Evolutionary conservation across 176 grass and related monocot species (phyloP), one percentile per base, ranked within the genome.

Genomic region (Eragrostis curvula): DNA sequence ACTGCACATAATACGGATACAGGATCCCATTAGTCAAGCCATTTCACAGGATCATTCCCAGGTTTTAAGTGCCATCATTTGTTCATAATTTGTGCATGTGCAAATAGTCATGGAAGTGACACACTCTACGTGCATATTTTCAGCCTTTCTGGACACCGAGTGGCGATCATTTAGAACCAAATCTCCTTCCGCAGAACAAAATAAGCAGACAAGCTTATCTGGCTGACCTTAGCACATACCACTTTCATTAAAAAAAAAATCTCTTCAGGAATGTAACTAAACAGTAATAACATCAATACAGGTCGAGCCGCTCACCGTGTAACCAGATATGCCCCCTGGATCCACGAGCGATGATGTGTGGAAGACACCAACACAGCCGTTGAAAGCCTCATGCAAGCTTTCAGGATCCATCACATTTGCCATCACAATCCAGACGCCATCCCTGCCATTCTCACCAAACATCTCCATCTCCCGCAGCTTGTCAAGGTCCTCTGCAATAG

Each of bases 271-370:
- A 42, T 29, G 68, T n/a, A 75, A 63, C 0, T 45, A 80, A n/a
- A 71, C 8, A 47, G 62, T 73, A 73, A 36, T 28, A 84, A 55
- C 44, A 18, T 42, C 43, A 79, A 40, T 58, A 66, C 12, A n/a
- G 27, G 8, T 53, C 2, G 14, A 60, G 69, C 29, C 45, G 58
- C 88, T 89, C 79, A 98, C 96, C 87, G 96, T 84, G 68, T 98
- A 98, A 85, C 96, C 96, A 3, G 96, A 89, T 12, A 95, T 41
- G 44, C 96, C 93, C n/a, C 90, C 90, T 65, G 96, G 96, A 80
- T 98, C 96, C 18, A 98, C 88, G n/a, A 91, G 89, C 20, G 92
- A 88, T 15, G 96, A 98, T 40, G 96, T 98, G 79, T 98, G 93
- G 65, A 98, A 98, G 17, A 98, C 96, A 39, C 90, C 96, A 68